phyloP scores from a whole-genome alignment of 108 stramenopile genomes.

The Skeletonema menzelii region DNA sequence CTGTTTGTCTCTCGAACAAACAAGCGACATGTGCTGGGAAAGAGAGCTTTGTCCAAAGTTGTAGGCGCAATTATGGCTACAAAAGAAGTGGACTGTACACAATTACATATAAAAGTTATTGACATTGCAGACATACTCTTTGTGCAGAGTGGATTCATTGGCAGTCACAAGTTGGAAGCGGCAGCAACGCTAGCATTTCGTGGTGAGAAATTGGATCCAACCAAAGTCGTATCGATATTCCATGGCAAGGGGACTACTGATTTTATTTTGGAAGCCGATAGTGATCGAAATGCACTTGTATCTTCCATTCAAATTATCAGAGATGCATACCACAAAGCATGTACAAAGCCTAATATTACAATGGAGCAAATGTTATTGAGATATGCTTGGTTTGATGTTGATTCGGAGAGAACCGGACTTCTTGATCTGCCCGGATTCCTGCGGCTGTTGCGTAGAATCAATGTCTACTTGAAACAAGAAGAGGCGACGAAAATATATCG shows the following conservation, averaged over 20 bases:
- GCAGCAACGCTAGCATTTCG: constrained; percentile 8
- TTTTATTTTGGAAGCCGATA: constrained; percentile 43
- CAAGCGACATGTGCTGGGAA: neutral
- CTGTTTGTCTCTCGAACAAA: constrained; percentile 51
- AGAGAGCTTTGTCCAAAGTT: constrained; percentile 18
- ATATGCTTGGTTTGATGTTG: constrained; percentile 82
- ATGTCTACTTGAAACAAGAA: constrained; percentile 50
- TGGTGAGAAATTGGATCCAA: constrained; percentile 11
- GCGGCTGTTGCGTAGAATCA: constrained; percentile 62
- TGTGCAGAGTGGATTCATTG: constrained; percentile 58
- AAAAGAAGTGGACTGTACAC: constrained; percentile 14
- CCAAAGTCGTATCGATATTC: constrained; percentile 53
- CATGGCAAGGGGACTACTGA: constrained; percentile 54
- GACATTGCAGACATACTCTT: constrained; percentile 71
- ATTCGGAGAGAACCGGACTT: constrained; percentile 48
- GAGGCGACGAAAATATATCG: constrained; percentile 46
- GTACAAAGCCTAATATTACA: constrained; percentile 18
- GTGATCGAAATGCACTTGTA: constrained; percentile 48
- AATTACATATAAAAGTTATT: constrained; percentile 50
- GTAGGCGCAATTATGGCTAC: constrained; percentile 12
- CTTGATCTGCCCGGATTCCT: constrained; percentile 56
- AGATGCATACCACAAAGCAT: constrained; percentile 40
- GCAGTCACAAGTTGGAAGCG: constrained; percentile 62
- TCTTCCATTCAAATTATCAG: constrained; percentile 41
- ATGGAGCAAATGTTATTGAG: constrained; percentile 64